These are phyloP conservation scores for Cladophialophora chaetospira DNA, from an alignment of 2,329 filamentous ascomycete species.

Conservation along the genomic window DNA sequence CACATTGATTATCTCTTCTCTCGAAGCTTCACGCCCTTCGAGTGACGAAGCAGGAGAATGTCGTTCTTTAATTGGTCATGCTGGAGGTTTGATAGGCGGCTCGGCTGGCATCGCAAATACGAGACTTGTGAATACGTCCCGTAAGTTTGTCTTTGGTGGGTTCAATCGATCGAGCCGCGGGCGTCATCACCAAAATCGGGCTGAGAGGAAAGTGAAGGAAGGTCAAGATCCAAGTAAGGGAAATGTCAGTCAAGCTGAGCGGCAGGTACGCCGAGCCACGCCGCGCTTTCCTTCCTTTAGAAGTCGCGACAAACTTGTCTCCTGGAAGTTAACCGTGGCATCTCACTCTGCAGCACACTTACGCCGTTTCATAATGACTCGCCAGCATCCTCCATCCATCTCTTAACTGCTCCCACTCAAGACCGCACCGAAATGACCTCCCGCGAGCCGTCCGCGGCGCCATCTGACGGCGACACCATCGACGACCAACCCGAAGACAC, in stretches of 20 bases:
- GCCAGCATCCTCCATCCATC: neutral
- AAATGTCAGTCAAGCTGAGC: neutral
- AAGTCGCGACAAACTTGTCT: neutral
- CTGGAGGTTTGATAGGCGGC: neutral
- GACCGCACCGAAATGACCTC: constrained; percentile 24
- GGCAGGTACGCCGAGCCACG: neutral
- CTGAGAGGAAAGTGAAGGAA: neutral
- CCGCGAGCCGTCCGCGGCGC: constrained; percentile 27
- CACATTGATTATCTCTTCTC: neutral
- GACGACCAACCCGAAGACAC: constrained; percentile 29
- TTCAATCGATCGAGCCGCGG: too few species aligned
- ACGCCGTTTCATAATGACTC: too few species aligned
- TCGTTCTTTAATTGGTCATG: constrained; percentile 3
- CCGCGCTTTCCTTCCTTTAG: neutral
- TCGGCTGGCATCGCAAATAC: neutral
- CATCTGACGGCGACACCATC: constrained; percentile 30
- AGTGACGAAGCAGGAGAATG: constrained; percentile 1
- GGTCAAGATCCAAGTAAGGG: neutral
- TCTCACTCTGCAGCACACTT: too few species aligned
- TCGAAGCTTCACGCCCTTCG: neutral
- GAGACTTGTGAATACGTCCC: neutral
- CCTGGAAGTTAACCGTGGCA: neutral
- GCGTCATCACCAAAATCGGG: too few species aligned
- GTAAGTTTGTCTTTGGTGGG: neutral
- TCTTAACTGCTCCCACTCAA: neutral